Conservation (phyloP, 192 early-diverging fungal species). For the Oehlia diaphana region DNA sequence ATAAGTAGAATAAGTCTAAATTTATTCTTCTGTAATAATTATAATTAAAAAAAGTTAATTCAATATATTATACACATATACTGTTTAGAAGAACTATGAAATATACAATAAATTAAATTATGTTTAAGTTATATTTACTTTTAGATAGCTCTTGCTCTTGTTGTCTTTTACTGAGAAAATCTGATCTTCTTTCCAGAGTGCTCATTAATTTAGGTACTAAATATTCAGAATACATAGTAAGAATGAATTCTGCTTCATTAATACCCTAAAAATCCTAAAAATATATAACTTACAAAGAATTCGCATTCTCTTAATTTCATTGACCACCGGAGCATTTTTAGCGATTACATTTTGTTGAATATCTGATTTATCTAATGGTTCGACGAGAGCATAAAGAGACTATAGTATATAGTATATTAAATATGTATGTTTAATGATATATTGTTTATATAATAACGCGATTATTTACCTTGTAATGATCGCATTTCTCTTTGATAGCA, state of each 20-base stretch:
- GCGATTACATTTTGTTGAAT: slow-evolving; percentile 18
- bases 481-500: slow-evolving; percentile 9
- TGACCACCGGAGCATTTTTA: slow-evolving; percentile 3
- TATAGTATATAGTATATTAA: not conserved
- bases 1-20: too few species aligned
- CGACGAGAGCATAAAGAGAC: not conserved
- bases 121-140: not conserved
- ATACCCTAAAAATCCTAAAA: not conserved
- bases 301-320: slow-evolving; percentile 18
- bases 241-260: not conserved
- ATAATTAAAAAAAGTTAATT: too few species aligned
- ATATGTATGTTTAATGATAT: too few species aligned
- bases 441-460: not conserved
- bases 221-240: not conserved
- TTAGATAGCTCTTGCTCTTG: not conserved
- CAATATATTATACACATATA: too few species aligned
- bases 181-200: slow-evolving; percentile 4
- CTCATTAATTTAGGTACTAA: slow-evolving; percentile 4
- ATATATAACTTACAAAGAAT: slow-evolving; percentile 7
- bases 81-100: too few species aligned
- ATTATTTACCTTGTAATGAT: slow-evolving; percentile 20
- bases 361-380: not conserved
- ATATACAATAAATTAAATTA: too few species aligned
- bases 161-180: not conserved
- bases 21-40: too few species aligned